Conservation (phyloP, 768 basidiomycete species). For the Hysterangium stoloniferum region DNA sequence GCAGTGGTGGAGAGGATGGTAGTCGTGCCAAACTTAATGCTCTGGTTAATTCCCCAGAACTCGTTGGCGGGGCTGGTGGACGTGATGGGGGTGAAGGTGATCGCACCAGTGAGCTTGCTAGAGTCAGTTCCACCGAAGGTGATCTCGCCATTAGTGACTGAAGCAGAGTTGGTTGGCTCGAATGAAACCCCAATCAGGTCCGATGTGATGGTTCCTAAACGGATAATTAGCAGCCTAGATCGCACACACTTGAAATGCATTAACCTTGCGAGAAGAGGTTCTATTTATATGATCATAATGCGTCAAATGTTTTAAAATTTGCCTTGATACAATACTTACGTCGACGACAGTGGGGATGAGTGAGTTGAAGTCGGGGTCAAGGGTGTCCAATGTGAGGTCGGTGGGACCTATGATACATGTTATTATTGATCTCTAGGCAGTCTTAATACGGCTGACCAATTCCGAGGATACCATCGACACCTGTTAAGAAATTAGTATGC, state of each 20-base stretch:
- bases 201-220: constrained; percentile 19
- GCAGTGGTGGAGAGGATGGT: constrained; percentile 39
- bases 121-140: constrained; percentile 25
- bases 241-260: background rate
- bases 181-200: constrained; percentile 1
- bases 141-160: background rate
- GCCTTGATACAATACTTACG: background rate
- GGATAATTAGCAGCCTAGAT: too few species aligned
- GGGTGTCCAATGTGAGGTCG: constrained; percentile 39
- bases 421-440: background rate
- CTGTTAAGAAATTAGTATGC: background rate
- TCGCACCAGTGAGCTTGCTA: constrained; percentile 20
- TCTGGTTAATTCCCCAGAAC: constrained; percentile 18
- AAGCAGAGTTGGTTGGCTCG: background rate
- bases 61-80: constrained; percentile 2
- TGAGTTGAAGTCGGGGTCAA: constrained; percentile 27
- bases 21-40: constrained; percentile 21
- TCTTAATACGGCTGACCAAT: constrained; percentile 15
- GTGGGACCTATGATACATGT: constrained; percentile 51
- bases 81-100: constrained; percentile 22
- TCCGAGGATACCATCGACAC: constrained; percentile 58
- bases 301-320: background rate
- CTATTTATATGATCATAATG: constrained; percentile 15
- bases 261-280: constrained; percentile 2
- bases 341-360: constrained; percentile 44